Base-by-base conservation (phyloP, 306 rosid species). In the Parietaria judaica region DNA sequence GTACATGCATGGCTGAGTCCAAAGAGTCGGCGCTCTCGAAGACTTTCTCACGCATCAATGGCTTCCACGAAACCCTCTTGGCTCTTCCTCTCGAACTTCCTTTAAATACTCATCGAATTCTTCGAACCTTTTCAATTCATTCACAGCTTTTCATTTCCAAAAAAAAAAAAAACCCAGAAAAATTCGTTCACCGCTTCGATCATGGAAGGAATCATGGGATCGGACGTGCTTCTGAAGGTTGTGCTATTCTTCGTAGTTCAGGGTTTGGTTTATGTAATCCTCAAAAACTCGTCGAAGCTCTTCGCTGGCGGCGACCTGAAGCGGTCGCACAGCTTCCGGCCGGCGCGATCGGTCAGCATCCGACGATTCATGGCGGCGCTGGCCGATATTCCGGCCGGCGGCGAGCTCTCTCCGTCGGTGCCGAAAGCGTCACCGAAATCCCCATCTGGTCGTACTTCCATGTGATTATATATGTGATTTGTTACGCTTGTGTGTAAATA, bases 191-290 rank as follows among this genome's bases (percentile, higher is more conserved):
- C 6, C 7, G 17, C 4, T 4, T 52, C 6, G 10, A n/a, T 4
- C 14, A 60, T 60, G 64, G 64, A 60, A 6, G 31, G 45, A 15
- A 51, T 54, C 9, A 76, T 43, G 36, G 64, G 64, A 54, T 79
- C 74, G 47, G 89, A 81, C 23, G 44, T 72, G 80, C 38, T 87
- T 69, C 0, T 88, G 58, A 91, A 83, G 79, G 83, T 81, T 14
- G 89, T 7, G 11, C 6, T 91, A 66, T 91, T 91, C 66, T 4
- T 83, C 48, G 13, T 85, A 0, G 81, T 91, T 36, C 97, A 87
- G 61, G 79, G 64, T 66, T 68, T 91, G 74, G 95, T 91, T 10
- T 91, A 87, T 71, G 76, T 91, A 11, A 91, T 91, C 51, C 95
- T 91, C 46, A 80, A 86, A 3, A 83, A 81, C 13, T 91, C 97